Base-by-base conservation (phyloP, 768 basidiomycete genomes). In the Trametes cubensis region DNA sequence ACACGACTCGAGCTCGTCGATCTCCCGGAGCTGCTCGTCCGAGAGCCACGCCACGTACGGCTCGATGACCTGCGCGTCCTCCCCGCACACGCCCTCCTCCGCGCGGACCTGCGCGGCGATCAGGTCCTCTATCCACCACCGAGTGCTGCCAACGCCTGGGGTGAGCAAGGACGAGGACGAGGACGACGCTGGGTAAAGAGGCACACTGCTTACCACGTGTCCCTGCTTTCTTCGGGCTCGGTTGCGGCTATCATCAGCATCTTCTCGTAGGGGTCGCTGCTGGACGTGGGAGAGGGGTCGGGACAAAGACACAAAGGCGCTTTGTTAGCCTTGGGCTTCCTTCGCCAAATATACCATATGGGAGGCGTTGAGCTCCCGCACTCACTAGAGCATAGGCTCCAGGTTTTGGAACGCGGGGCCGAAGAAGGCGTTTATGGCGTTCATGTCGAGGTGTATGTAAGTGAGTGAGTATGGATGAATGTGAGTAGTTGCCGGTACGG, bases 91-190 rank as follows among this genome's bases (percentile, higher is more conserved):
- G 4, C 25, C 17, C 49, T 30, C 25, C 21, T 34, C 41, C 11
- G 40, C 41, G 30, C 48, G 30, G 41, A 50, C 14, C 18, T 50
- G 48, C 40, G 23, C 41, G 7, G 15, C 28, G 26, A 44, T 20
- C 23, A 51, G 26, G 26, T 59, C 58, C 15, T 59, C 58, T 25
- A 44, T 40, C 58, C 58, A 59, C 58, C 58, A 59, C n/a, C 39
- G 49, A 0, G 49, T 34, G 58, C 58, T 59, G 49, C 1, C n/a
- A 14, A 34, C 26, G 23, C 38, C 34, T 18, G 25, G 7, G 55
- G 21, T 28, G n/a, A 34, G 39, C 7, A 28, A 28, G 28, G 7
- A 7, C 28, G 28, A 28, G 4, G n/a, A n/a, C n/a, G n/a, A n/a
- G 28, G 4, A 28, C 4, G 28, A 49, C 8, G 48, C 21, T 15